A percentile compares a stretch with the other conserved stretches of the same genome.
These are phyloP conservation scores for Fusarium succisae DNA, from an alignment of 2,329 filamentous ascomycete species.

Conservation along the genomic window DNA sequence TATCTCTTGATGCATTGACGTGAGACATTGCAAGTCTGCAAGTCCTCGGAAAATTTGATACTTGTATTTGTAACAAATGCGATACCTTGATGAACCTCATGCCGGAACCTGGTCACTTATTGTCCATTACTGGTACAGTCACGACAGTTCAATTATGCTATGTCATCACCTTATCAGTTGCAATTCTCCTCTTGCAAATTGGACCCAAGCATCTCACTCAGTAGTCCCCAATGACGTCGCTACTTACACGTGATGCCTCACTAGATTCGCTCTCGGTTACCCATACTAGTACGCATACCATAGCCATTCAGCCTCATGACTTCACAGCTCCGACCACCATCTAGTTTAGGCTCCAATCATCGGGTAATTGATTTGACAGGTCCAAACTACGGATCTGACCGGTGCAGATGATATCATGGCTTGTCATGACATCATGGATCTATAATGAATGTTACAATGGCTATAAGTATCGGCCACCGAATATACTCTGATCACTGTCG, in stretches of 20 bases:
- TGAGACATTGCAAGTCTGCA: no score
- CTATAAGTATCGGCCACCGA: not conserved
- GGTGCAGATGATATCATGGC: not conserved
- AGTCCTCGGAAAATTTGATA: not conserved
- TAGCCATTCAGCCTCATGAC: not conserved
- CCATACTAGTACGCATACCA: fast-evolving
- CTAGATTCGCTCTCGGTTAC: not conserved
- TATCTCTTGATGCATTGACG: not conserved
- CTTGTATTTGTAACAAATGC: not conserved
- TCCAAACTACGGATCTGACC: not conserved
- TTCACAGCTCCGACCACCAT: not conserved
- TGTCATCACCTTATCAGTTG: no score
- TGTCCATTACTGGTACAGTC: not conserved
- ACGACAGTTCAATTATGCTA: no score
- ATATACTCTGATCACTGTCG: fast-evolving
- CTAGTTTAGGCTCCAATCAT: fast-evolving
- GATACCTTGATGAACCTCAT: not conserved
- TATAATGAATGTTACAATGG: not conserved
- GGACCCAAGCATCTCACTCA: fast-evolving
- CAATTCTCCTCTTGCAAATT: fast-evolving
- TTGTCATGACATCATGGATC: not conserved
- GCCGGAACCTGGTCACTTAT: no score
- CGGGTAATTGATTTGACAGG: not conserved
- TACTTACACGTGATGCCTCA: not conserved
- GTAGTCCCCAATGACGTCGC: fast-evolving